Evolutionary conservation across 805 yeast species (phyloP), one percentile per base, ranked within the genome.

Genomic region (Zygosaccharomyces lentus): DNA sequence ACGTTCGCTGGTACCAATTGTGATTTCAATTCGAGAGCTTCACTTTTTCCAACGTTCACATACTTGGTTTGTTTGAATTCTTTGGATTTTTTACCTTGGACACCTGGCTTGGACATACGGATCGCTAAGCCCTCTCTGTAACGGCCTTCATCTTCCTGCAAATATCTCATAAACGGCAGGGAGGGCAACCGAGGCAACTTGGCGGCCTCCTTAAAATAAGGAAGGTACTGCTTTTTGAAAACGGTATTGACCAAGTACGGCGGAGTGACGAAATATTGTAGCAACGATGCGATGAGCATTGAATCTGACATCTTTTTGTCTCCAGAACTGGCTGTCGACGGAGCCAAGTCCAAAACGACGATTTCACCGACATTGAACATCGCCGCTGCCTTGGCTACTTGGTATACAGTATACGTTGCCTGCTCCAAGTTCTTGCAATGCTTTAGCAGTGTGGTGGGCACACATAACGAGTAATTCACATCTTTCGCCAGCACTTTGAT

Each of bases 181-280:
- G 82, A 78, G 0, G 87, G 73, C 26, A 89, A 67, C 57, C 79
- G 78, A 31, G 96, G 96, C 47, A 84, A 72, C 51, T 76, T 78
- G 29, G 72, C 70, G 0, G 96, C 96, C 51, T 77, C 74, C 45
- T 73, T 73, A 61, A 85, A 78, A 58, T 78, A 75, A 30, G 68
- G 63, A 21, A 64, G 48, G 49, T 69, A 58, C 53, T 71, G 67
- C 19, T 72, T 67, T 50, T 75, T 72, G 68, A 88, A 87, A 4
- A 83, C 73, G 2, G 81, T 66, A 49, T 82, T 81, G 15, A 81
- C 76, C 35, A 89, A 70, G 59, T 89, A 87, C 40, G 87, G 84
- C 1, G 96, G 96, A 0, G 96, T 88, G 12, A 88, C 80, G 58
- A 87, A 87, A 60, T 70, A 88, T 60, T 87, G 95, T 46, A 89